Evolutionary conservation across 202 grass and related monocot species (phyloP).

Genomic region (Brachypodium distachyon): DNA sequence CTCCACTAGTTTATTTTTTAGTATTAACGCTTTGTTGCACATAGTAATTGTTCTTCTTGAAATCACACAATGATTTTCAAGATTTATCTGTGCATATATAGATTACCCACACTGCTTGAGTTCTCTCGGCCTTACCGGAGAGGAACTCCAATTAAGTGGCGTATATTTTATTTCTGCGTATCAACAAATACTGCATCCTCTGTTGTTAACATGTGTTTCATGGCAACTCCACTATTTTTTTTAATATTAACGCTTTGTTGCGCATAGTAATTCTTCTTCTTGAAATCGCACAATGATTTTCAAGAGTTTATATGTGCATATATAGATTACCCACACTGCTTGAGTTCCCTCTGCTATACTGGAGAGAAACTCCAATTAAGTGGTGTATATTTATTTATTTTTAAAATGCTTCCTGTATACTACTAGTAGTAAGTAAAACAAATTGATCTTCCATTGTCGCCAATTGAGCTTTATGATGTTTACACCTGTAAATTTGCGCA

Average conservation of each 20-base stretch:
- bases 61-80: conserved; percentile 19
- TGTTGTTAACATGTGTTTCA: background rate
- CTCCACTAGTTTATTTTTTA: background rate
- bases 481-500: background rate
- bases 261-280: conserved; percentile 32
- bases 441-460: background rate
- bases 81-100: conserved; percentile 44
- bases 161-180: background rate
- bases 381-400: conserved; percentile 10
- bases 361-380: conserved; percentile 34
- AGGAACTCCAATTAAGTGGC: conserved; percentile 18
- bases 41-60: conserved; percentile 32
- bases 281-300: conserved; percentile 23
- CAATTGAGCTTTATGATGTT: background rate
- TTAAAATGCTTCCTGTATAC: too few species aligned
- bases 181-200: background rate
- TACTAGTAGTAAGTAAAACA: too few species aligned
- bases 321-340: conserved; percentile 32
- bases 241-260: background rate
- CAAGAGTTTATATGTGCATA: conserved; percentile 44
- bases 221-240: background rate
- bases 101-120: conserved; percentile 31
- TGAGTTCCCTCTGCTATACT: conserved; percentile 30
- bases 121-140: conserved; percentile 24
- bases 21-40: conserved; percentile 11